Percentiles rank a stretch among this genome's conserved stretches.
These are phyloP conservation scores for Talaromyces borbonicus DNA, from an alignment of 495 filamentous ascomycete species.

Conservation along the genomic window DNA sequence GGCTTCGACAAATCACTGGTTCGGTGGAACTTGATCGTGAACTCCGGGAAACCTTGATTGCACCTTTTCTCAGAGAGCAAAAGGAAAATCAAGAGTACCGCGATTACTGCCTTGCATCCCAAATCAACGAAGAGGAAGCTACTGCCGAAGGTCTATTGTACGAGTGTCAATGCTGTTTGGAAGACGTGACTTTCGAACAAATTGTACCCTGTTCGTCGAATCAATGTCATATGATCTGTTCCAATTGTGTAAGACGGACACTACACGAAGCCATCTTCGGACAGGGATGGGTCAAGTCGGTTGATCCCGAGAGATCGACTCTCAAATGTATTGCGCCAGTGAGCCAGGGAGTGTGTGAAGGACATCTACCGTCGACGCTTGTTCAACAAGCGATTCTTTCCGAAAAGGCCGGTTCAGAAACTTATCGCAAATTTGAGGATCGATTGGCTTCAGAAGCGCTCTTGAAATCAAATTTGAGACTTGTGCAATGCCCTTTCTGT, in stretches of 20 bases:
- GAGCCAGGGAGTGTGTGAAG: slow-evolving; percentile 53
- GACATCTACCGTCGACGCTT: slow-evolving; percentile 55
- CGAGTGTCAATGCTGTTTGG: slow-evolving; percentile 89
- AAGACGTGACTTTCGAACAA: slow-evolving; percentile 68
- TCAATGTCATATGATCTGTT: slow-evolving; percentile 75
- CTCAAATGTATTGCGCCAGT: slow-evolving; percentile 73
- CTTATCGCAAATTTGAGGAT: slow-evolving; percentile 62
- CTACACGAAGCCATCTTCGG: slow-evolving; percentile 82
- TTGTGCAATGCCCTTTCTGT: slow-evolving; percentile 86
- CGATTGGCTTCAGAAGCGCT: slow-evolving; percentile 64
- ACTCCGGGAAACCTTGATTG: slow-evolving; percentile 56
- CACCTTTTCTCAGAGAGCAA: slow-evolving; percentile 46
- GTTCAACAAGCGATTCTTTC: slow-evolving; percentile 62
- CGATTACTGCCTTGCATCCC: slow-evolving; percentile 55
- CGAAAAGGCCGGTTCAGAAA: slow-evolving; percentile 57
- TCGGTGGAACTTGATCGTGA: slow-evolving; percentile 74
- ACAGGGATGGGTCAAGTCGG: slow-evolving; percentile 78
- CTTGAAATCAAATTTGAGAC: slow-evolving; percentile 57
- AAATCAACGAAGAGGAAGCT: slow-evolving; percentile 68
- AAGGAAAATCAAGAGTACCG: slow-evolving; percentile 46
- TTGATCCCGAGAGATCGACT: slow-evolving; percentile 57
- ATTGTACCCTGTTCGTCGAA: slow-evolving; percentile 58
- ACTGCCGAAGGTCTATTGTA: slow-evolving; percentile 57
- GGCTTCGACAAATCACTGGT: slow-evolving; percentile 54
- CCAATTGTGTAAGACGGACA: slow-evolving; percentile 68